phyloP scores from a whole-genome alignment of 768 basidiomycete species.

The Mycena haematopus region DNA sequence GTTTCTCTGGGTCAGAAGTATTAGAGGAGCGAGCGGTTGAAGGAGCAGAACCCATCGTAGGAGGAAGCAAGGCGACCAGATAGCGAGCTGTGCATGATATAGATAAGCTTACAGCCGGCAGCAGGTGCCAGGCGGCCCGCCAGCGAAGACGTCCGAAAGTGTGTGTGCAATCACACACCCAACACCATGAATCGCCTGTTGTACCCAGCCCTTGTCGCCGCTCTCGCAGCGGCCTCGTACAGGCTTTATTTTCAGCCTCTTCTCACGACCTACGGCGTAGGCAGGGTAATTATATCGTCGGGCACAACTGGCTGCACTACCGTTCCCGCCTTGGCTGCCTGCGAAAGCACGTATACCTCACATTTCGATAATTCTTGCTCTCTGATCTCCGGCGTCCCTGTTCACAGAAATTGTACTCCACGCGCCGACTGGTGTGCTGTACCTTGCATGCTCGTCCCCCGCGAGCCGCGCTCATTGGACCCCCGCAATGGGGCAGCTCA shows the following conservation, averaged over 20 bases:
- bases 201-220: slow-evolving; percentile 42
- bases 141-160: too few relatives aligned
- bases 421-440: slow-evolving; percentile 60
- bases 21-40: slow-evolving; percentile 12
- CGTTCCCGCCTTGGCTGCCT: slow-evolving; percentile 64
- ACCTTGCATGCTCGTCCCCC: slow-evolving; percentile 67
- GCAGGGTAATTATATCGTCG: slow-evolving; percentile 49
- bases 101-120: not conserved
- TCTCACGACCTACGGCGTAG: slow-evolving; percentile 49
- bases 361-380: not conserved
- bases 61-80: slow-evolving; percentile 10
- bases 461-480: slow-evolving; percentile 57
- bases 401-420: slow-evolving; percentile 63
- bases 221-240: slow-evolving; percentile 52
- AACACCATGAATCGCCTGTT: slow-evolving; percentile 25
- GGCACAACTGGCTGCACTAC: slow-evolving; percentile 57
- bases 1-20: slow-evolving; percentile 26
- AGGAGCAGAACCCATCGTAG: slow-evolving; percentile 27
- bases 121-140: too few relatives aligned
- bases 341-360: slow-evolving; percentile 60
- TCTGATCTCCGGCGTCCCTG: not conserved
- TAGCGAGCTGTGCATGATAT: not conserved
- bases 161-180: too few relatives aligned
- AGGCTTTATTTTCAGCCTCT: slow-evolving; percentile 54
- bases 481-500: slow-evolving; percentile 48